These are phyloP conservation scores for Tilletia caries DNA, from an alignment of 1,284 basidiomycete genomes.

Conservation along the genomic window DNA sequence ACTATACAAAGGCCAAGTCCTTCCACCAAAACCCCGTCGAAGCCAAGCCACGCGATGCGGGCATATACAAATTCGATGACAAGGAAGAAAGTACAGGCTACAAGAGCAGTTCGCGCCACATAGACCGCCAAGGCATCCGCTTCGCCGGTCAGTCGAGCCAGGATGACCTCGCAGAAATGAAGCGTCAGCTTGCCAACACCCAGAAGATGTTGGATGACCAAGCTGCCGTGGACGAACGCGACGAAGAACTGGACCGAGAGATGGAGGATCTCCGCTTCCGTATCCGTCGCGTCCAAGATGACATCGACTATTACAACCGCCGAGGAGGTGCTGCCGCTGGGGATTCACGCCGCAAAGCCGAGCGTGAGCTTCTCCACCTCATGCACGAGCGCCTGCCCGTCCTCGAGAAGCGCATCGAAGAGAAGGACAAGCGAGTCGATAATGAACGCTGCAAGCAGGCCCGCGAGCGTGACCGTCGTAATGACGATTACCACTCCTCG, in stretches of 20 bases:
- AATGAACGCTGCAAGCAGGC: conserved; percentile 58
- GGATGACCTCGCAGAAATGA: conserved; percentile 76
- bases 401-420: conserved; percentile 79
- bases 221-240: conserved; percentile 69
- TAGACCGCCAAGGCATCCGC: conserved; percentile 80
- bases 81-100: conserved; percentile 62
- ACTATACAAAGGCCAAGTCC: conserved; percentile 66
- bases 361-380: conserved; percentile 79
- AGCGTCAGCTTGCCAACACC: conserved; percentile 77
- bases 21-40: conserved; percentile 61
- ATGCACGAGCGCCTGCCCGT: conserved; percentile 90
- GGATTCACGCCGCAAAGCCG: conserved; percentile 79
- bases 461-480: conserved; percentile 77
- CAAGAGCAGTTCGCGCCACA: conserved; percentile 78
- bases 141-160: conserved; percentile 67
- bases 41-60: conserved; percentile 71
- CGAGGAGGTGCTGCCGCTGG: conserved; percentile 70
- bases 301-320: conserved; percentile 80
- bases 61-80: conserved; percentile 84
- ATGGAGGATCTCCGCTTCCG: conserved; percentile 81
- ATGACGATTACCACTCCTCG: conserved; percentile 64
- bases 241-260: conserved; percentile 71
- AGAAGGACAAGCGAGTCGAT: conserved; percentile 72
- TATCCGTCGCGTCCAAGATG: conserved; percentile 83
- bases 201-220: conserved; percentile 76